Conservation (phyloP, 2,329 filamentous ascomycete species). For the Parastagonospora avenae region DNA sequence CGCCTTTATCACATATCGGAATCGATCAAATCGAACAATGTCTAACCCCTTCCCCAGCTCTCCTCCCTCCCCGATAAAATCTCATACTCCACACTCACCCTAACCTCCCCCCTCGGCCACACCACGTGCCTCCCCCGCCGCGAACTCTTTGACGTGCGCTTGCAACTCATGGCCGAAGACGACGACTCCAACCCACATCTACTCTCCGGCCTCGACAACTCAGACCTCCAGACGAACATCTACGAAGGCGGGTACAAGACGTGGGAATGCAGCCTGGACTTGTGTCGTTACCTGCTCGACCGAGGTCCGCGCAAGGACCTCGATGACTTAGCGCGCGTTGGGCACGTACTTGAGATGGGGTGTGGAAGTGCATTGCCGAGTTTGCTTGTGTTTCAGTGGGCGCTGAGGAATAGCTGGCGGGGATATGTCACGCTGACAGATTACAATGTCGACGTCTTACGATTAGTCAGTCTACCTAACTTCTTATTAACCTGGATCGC, state of each 20-base stretch:
- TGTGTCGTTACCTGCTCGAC: constrained; percentile 68
- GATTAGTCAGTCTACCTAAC: constrained; percentile 80
- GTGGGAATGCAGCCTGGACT: constrained; percentile 84
- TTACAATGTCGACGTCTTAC: constrained; percentile 79
- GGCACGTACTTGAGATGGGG: constrained; percentile 67
- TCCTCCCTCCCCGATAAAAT: constrained; percentile 72
- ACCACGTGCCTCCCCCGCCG: constrained; percentile 68
- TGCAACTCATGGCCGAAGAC: constrained; percentile 78
- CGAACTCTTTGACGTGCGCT: constrained; percentile 79
- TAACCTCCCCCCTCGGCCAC: constrained; percentile 64
- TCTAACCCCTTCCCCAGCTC: constrained; percentile 48
- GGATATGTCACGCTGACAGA: constrained; percentile 73
- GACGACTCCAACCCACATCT: constrained; percentile 44
- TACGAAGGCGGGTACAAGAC: constrained; percentile 91
- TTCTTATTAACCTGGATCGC: constrained; percentile 69
- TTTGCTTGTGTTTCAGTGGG: constrained; percentile 71
- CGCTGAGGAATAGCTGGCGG: constrained; percentile 53
- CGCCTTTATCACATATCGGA: too few species aligned
- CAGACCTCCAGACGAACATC: constrained; percentile 79
- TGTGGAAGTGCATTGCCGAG: constrained; percentile 79
- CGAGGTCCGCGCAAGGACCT: constrained; percentile 56
- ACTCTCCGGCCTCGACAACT: constrained; percentile 51
- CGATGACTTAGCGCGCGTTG: constrained; percentile 54
- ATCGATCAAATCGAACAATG: background rate
- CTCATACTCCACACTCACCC: constrained; percentile 66